Base-by-base conservation (phyloP, 257 asterid species). In the Nicotiana tabacum region DNA sequence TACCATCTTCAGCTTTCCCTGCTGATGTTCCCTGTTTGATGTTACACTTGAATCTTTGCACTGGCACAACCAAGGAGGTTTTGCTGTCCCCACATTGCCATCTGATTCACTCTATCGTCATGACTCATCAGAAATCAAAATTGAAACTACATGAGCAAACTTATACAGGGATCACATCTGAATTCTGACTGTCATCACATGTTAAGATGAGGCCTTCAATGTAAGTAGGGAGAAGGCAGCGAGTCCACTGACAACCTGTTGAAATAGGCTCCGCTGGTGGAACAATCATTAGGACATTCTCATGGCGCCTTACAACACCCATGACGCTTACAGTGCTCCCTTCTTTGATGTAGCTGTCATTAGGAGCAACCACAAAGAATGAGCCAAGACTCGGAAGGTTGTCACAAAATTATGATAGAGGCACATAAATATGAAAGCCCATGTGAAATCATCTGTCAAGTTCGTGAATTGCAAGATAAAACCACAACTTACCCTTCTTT, bases 241-340 rank as follows among this genome's bases (percentile, higher is more conserved):
- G 83, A 10, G 68, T 13, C 94, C 93, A 92, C 33, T 82, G 87
- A 62, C 90, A 90, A 33, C 91, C 92, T 0, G 92, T 90, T 58
- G 92, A 88, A 39, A 87, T 43, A 16, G 88, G 89, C n/a, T 90
- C 92, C 11, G 86, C 17, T 1, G 96, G 92, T 7, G 96, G 92
- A 77, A 92, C 90, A 57, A 92, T 92, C 94, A 89, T 92, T 15
- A 90, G 84, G 67, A 90, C 89, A 17, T 88, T 92, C 8, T 89
- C 96, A 57, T 89, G 90, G 82, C 87, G 85, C 5, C 85, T 85
- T 6, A 92, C 92, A 48, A 85, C 85, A 3, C 96, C 96, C 93
- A 90, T 89, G 24, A 92, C 89, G 82, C 93, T 92, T 11, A 88
- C 92, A 0, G 90, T 88, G 81, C 90, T 87, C 66, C 96, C 96